These are phyloP conservation scores for Sclerotinia sclerotiorum DNA, from an alignment of 2,329 filamentous ascomycete species.

Conservation along the genomic window DNA sequence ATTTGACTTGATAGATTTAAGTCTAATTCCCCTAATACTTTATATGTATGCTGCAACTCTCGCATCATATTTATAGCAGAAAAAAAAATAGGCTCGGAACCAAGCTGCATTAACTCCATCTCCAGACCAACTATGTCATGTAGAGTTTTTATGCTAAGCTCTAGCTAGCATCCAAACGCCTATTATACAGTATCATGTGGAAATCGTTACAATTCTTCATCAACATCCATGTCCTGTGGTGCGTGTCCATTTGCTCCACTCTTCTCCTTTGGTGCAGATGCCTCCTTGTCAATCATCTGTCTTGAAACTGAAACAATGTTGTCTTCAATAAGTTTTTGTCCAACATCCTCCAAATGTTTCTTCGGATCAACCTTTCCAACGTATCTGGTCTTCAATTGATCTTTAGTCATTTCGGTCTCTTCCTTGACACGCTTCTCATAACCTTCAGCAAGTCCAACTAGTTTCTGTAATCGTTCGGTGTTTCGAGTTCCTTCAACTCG, in stretches of 20 bases:
- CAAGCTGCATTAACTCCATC: constrained; percentile 24
- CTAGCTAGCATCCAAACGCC: constrained; percentile 37
- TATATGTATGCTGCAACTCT: neutral
- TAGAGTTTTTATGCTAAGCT: constrained; percentile 26
- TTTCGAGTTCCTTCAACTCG: constrained; percentile 79
- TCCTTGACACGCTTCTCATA: constrained; percentile 99
- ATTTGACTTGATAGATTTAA: neutral
- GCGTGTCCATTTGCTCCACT: constrained; percentile 47
- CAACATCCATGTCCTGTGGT: constrained; percentile 40
- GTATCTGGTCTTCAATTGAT: constrained; percentile 97
- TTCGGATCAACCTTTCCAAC: constrained; percentile 98
- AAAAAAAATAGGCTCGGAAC: neutral
- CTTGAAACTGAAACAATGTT: constrained; percentile 98
- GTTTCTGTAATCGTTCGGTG: constrained; percentile 80
- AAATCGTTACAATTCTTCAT: constrained; percentile 44
- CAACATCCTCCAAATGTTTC: constrained; percentile 97
- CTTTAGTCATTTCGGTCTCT: constrained; percentile 94
- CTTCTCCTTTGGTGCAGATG: constrained; percentile 79
- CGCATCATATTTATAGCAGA: neutral
- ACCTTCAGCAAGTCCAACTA: constrained; percentile 87
- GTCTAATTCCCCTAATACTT: neutral
- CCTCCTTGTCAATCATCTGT: constrained; percentile 99
- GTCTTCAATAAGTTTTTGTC: constrained; percentile 96
- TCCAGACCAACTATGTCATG: constrained; percentile 22
- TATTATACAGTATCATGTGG: constrained; percentile 48